phyloP scores from a whole-genome alignment of 208 protist species.

The Novymonas esmeraldas region DNA sequence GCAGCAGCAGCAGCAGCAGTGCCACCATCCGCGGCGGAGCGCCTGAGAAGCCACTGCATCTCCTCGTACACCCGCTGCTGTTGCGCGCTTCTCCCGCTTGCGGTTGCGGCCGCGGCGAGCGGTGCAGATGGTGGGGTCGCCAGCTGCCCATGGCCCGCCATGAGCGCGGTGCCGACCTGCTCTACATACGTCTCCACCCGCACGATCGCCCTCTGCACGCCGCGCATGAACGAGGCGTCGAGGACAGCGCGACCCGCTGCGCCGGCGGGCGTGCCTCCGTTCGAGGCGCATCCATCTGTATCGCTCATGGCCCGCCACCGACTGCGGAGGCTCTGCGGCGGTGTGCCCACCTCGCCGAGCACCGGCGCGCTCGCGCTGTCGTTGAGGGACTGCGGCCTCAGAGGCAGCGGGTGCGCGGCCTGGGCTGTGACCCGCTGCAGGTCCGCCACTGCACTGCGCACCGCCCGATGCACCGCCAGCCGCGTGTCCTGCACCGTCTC shows the following conservation, averaged over 20 bases:
- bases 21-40: background rate
- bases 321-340: background rate
- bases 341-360: background rate
- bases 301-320: background rate
- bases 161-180: conserved; percentile 16
- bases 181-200: conserved; percentile 63
- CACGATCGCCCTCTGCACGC: conserved; percentile 42
- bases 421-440: background rate
- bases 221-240: conserved; percentile 33
- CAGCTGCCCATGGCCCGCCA: background rate
- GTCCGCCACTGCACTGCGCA: conserved; percentile 17
- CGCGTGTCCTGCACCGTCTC: conserved; percentile 10
- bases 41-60: conserved; percentile 36
- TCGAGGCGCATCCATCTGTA: conserved; percentile 6
- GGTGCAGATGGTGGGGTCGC: background rate
- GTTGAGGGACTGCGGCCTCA: background rate
- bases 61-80: conserved; percentile 43
- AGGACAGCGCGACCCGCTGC: background rate
- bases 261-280: too few species aligned
- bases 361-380: background rate
- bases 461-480: background rate
- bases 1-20: background rate
- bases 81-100: conserved; percentile 5
- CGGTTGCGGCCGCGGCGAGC: background rate
- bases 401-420: background rate